Conservation (phyloP, 441 rosid species). For the Lepidium campestre region DNA sequence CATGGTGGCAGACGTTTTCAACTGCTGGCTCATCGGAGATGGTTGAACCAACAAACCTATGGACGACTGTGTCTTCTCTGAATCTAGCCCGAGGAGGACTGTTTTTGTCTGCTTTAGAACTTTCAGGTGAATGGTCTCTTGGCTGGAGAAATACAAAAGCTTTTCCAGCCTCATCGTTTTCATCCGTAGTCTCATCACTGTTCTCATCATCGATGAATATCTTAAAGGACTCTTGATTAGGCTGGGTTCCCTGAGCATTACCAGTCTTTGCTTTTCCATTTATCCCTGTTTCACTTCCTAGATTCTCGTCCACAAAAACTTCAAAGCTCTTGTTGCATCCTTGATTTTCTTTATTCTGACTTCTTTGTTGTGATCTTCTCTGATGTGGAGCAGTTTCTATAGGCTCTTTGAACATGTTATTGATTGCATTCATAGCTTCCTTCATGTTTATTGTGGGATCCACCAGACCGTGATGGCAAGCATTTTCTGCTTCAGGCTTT, state of each 20-base stretch:
- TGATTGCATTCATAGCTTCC: conserved; percentile 81
- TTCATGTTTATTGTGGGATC: conserved; percentile 81
- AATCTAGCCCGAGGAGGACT: conserved; percentile 40
- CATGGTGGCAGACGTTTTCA: conserved; percentile 97
- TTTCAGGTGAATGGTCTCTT: conserved; percentile 53
- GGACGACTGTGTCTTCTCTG: conserved; percentile 88
- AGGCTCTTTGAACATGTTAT: conserved; percentile 83
- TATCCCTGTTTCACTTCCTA: conserved; percentile 27
- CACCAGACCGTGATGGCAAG: conserved; percentile 82
- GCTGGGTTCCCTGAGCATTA: conserved; percentile 25
- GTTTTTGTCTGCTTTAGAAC: conserved; percentile 33
- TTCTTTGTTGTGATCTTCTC: conserved; percentile 38
- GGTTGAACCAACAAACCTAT: conserved; percentile 81
- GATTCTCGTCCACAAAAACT: conserved; percentile 55
- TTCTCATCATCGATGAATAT: conserved; percentile 67
- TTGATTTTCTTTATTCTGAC: conserved; percentile 34
- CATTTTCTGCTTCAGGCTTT: conserved; percentile 71
- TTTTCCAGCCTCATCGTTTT: conserved; percentile 32
- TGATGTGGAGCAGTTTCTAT: conserved; percentile 49
- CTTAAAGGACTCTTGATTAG: conserved; percentile 43
- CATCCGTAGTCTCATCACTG: conserved; percentile 30
- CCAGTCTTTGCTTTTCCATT: conserved; percentile 21
- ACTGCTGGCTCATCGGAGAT: conserved; percentile 75
- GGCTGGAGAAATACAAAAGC: conserved; percentile 63
- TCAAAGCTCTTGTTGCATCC: conserved; percentile 33